Evolutionary conservation across 495 filamentous ascomycete species (phyloP).

Genomic region (Penicillium pulvis): DNA sequence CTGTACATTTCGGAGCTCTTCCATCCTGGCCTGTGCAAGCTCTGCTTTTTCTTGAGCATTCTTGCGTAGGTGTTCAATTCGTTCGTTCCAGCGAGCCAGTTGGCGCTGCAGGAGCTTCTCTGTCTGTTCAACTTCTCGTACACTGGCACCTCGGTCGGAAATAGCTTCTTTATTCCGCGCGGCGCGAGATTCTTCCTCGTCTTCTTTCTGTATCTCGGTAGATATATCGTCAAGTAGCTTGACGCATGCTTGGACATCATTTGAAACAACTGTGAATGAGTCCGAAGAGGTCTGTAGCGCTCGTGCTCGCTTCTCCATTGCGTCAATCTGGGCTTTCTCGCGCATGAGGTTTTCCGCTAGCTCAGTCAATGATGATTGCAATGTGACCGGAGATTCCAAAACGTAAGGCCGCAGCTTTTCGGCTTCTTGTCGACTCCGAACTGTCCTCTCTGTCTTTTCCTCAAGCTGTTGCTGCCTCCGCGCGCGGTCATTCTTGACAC

Average conservation of each 20-base stretch:
- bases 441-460: slow-evolving; percentile 69
- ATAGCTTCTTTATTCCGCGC: slow-evolving; percentile 81
- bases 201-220: slow-evolving; percentile 81
- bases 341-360: slow-evolving; percentile 70
- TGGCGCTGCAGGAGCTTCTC: slow-evolving; percentile 84
- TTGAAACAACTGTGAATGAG: slow-evolving; percentile 78
- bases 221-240: slow-evolving; percentile 88
- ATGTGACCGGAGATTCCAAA: slow-evolving; percentile 76
- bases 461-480: slow-evolving; percentile 72
- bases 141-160: slow-evolving; percentile 81
- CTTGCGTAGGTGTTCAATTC: slow-evolving; percentile 77
- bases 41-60: slow-evolving; percentile 79
- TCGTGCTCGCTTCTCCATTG: slow-evolving; percentile 78
- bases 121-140: slow-evolving; percentile 84
- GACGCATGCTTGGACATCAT: slow-evolving; percentile 81
- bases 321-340: slow-evolving; percentile 83
- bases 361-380: slow-evolving; percentile 81
- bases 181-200: slow-evolving; percentile 80
- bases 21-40: slow-evolving; percentile 81
- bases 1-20: slow-evolving; percentile 81
- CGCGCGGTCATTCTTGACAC: slow-evolving; percentile 69
- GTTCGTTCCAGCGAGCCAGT: slow-evolving; percentile 76
- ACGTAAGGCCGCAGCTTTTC: slow-evolving; percentile 90
- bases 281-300: slow-evolving; percentile 92
- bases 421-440: slow-evolving; percentile 69